Conservation (phyloP, 495 filamentous ascomycete genomes). For the Xylaria curta region DNA sequence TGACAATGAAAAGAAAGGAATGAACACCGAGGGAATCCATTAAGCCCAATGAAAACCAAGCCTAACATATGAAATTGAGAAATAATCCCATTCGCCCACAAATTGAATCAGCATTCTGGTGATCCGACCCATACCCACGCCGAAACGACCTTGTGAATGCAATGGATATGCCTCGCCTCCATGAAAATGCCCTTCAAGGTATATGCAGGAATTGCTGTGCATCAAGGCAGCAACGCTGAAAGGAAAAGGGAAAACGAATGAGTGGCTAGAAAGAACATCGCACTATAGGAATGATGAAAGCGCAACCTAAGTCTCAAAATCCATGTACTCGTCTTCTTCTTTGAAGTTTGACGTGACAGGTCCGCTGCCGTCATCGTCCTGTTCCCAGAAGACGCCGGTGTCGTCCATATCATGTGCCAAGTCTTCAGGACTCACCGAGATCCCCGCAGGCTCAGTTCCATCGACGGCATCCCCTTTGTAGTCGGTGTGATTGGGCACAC, state of each 20-base stretch:
- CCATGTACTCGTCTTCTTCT: slow-evolving; percentile 94
- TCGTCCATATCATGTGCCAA: slow-evolving; percentile 60
- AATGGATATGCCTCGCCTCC: slow-evolving; percentile 27
- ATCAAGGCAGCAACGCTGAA: slow-evolving; percentile 32
- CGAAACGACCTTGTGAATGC: slow-evolving; percentile 35
- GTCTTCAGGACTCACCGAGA: slow-evolving; percentile 71
- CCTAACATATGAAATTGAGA: slow-evolving; percentile 6
- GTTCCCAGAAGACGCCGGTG: slow-evolving; percentile 72
- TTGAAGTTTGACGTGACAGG: slow-evolving; percentile 72
- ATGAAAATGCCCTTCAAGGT: slow-evolving; percentile 34
- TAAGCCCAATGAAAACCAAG: slow-evolving; percentile 9
- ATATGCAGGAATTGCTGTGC: slow-evolving; percentile 29
- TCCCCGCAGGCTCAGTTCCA: slow-evolving; percentile 45
- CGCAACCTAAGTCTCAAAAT: slow-evolving; percentile 45
- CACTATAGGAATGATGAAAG: slow-evolving; percentile 15
- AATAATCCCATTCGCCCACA: slow-evolving; percentile 2
- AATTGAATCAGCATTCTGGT: slow-evolving; percentile 21
- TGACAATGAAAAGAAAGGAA: slow-evolving; percentile 25
- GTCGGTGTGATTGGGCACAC: slow-evolving; percentile 93
- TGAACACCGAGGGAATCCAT: slow-evolving; percentile 12
- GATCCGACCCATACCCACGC: slow-evolving; percentile 16
- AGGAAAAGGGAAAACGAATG: slow-evolving; percentile 38
- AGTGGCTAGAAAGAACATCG: slow-evolving; percentile 21
- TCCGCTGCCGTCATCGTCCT: slow-evolving; percentile 66
- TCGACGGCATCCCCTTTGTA: slow-evolving; percentile 78